A percentile compares a stretch with the other conserved stretches of the same genome.
phyloP scores from a whole-genome alignment of 23 red algal genomes.

The Rhodosorus marinus region DNA sequence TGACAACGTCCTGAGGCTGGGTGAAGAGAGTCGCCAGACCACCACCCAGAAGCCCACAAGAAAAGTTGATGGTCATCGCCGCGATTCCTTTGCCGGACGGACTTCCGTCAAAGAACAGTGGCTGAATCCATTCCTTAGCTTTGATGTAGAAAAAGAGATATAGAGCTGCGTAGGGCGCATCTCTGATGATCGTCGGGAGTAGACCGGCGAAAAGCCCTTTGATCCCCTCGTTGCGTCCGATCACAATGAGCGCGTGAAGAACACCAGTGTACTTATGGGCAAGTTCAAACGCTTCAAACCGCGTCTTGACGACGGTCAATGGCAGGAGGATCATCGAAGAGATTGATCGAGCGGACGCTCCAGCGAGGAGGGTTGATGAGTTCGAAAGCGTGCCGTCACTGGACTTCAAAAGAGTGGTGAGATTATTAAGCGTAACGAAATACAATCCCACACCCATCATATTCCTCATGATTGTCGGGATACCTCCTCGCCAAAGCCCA shows the following conservation, averaged over 20 bases:
- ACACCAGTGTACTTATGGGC: slow-evolving; percentile 29
- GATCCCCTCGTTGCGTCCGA: slow-evolving; percentile 36
- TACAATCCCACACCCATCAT: slow-evolving; percentile 73
- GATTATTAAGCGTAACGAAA: slow-evolving; percentile 47
- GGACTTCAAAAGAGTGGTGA: slow-evolving; percentile 23
- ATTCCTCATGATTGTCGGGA: slow-evolving; percentile 77
- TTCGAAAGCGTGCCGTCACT: slow-evolving; percentile 27
- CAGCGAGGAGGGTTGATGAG: slow-evolving; percentile 41
- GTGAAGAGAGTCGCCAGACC: slow-evolving; percentile 78
- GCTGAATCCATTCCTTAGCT: slow-evolving; percentile 14
- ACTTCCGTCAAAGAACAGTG: not conserved
- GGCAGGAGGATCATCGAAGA: slow-evolving; percentile 60
- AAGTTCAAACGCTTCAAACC: slow-evolving; percentile 75
- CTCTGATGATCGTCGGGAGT: slow-evolving; percentile 56
- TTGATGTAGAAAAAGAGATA: slow-evolving; percentile 86
- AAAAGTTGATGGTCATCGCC: slow-evolving; percentile 35
- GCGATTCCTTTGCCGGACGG: not conserved
- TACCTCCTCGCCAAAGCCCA: slow-evolving; percentile 82
- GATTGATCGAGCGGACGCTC: slow-evolving; percentile 60
- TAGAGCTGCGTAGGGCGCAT: slow-evolving; percentile 79
- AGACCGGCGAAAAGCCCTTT: slow-evolving; percentile 68
- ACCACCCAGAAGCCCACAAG: slow-evolving; percentile 55
- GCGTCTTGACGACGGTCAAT: slow-evolving; percentile 77
- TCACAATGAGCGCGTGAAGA: slow-evolving; percentile 29
- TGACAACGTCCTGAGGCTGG: slow-evolving; percentile 86